A percentile compares a stretch with the other conserved stretches of the same genome.
Conservation (phyloP, 768 basidiomycete genomes). For the Cytidiella melzeri region DNA sequence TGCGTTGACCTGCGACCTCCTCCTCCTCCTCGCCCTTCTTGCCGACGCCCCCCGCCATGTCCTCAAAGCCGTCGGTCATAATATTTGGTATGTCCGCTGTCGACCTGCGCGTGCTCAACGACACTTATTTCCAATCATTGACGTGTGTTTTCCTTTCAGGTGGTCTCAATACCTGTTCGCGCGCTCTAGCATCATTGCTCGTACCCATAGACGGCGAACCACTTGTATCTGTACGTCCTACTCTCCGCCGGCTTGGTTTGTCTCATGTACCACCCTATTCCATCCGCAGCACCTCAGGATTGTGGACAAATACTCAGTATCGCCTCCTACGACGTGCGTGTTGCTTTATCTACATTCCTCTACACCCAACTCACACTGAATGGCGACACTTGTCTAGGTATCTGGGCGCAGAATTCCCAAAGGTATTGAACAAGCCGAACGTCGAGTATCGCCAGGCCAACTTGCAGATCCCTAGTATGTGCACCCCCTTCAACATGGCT, state of each 20-base stretch:
- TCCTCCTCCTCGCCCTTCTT: constrained; percentile 5
- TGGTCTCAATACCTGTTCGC: constrained; percentile 74
- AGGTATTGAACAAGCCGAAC: constrained; percentile 56
- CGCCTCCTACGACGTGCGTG: constrained; percentile 67
- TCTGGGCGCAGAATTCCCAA: constrained; percentile 68
- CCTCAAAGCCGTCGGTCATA: constrained; percentile 57
- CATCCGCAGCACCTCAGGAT: constrained; percentile 55
- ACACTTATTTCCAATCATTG: constrained; percentile 8
- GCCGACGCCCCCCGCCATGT: constrained; percentile 26
- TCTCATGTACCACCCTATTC: constrained; percentile 13
- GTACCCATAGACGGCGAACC: constrained; percentile 63
- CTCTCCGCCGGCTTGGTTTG: not conserved
- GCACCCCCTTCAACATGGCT: not conserved
- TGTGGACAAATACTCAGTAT: constrained; percentile 69
- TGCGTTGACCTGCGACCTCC: constrained; percentile 1
- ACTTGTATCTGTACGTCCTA: constrained; percentile 59
- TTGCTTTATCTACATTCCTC: constrained; percentile 16
- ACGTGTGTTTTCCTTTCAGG: constrained; percentile 38
- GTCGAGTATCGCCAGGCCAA: constrained; percentile 84
- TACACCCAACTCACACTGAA: constrained; percentile 14
- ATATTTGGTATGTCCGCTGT: constrained; percentile 58
- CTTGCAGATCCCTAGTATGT: constrained; percentile 63
- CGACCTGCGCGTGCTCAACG: constrained; percentile 4
- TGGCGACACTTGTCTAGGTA: constrained; percentile 43
- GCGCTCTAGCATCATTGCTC: constrained; percentile 61